Conservation (phyloP, 768 basidiomycete species). For the Agrocybe praecox region DNA sequence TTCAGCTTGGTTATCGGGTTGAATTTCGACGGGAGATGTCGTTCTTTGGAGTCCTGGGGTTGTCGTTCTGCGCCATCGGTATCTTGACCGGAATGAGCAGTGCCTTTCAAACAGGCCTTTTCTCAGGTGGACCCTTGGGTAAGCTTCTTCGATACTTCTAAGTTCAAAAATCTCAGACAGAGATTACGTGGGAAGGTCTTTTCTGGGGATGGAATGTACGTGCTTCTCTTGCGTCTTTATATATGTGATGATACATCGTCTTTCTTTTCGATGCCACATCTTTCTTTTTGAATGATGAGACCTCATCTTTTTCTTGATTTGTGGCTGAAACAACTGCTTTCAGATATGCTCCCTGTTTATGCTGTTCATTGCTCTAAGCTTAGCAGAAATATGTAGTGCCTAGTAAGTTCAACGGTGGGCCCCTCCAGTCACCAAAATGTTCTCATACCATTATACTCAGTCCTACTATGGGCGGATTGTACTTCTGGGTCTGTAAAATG, state of each 20-base stretch:
- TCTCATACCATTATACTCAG: slow-evolving; percentile 21
- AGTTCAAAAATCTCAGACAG: background rate
- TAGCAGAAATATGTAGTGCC: slow-evolving; percentile 62
- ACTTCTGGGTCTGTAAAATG: slow-evolving; percentile 68
- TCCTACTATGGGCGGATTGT: slow-evolving; percentile 60
- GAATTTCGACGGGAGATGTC: slow-evolving; percentile 65
- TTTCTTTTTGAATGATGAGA: too few species aligned
- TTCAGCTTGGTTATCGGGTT: slow-evolving; percentile 53
- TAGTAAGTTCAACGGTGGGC: slow-evolving; percentile 42
- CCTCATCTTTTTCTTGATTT: too few species aligned
- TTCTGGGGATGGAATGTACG: slow-evolving; percentile 67
- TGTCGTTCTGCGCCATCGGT: slow-evolving; percentile 63
- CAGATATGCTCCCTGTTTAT: slow-evolving; percentile 61
- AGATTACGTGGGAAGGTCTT: slow-evolving; percentile 25
- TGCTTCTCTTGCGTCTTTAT: too few species aligned
- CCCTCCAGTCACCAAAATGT: background rate
- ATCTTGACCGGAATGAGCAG: slow-evolving; percentile 64
- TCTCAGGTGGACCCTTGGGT: slow-evolving; percentile 60
- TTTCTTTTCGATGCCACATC: background rate
- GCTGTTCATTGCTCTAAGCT: slow-evolving; percentile 55
- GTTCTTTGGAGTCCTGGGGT: slow-evolving; percentile 57
- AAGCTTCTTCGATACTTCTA: background rate
- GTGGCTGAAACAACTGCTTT: background rate
- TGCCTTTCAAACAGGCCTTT: slow-evolving; percentile 60
- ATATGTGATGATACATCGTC: background rate